A percentile compares a stretch with the other conserved stretches of the same genome.
Conservation (phyloP, 495 filamentous ascomycete species). For the Penicillium ucsense region DNA sequence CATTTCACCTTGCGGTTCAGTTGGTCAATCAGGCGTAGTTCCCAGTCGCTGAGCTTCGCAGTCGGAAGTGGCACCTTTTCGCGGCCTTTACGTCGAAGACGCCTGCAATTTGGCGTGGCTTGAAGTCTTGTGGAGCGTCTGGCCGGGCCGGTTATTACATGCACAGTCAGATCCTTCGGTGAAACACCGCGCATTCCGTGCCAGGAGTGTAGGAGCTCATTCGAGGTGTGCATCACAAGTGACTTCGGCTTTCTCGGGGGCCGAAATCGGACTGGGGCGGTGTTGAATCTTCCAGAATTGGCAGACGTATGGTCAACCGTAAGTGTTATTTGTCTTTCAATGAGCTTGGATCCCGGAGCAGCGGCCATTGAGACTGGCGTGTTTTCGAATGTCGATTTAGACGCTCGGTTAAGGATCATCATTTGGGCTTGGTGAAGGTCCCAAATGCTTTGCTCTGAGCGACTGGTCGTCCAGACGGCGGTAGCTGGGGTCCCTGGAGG, state of each 20-base stretch:
- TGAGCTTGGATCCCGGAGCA: too few relatives aligned
- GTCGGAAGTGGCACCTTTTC: not conserved
- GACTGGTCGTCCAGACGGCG: constrained; percentile 17
- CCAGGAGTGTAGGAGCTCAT: not conserved
- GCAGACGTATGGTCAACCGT: not conserved
- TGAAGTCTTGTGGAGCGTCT: too few relatives aligned
- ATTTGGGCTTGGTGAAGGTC: not conserved
- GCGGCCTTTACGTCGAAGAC: too few relatives aligned
- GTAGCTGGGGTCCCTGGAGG: constrained; percentile 32
- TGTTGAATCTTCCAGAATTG: constrained; percentile 4
- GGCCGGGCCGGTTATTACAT: not conserved
- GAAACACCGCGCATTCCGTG: not conserved
- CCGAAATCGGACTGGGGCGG: constrained; percentile 1
- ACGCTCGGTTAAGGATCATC: too few relatives aligned
- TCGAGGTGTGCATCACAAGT: not conserved
- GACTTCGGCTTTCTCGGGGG: not conserved
- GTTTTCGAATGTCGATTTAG: too few relatives aligned
- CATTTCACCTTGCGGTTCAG: constrained; percentile 31
- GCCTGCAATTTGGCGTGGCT: not conserved
- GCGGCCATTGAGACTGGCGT: too few relatives aligned
- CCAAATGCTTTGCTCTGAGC: constrained; percentile 10
- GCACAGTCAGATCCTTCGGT: too few relatives aligned
- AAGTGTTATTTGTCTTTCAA: not conserved
- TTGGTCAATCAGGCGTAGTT: constrained; percentile 25
- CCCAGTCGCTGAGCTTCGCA: constrained; percentile 23